Percentiles rank a stretch among this genome's conserved stretches.
These are phyloP conservation scores for Atkinsonella hypoxylon DNA, from an alignment of 2,329 filamentous ascomycete genomes.

Conservation along the genomic window DNA sequence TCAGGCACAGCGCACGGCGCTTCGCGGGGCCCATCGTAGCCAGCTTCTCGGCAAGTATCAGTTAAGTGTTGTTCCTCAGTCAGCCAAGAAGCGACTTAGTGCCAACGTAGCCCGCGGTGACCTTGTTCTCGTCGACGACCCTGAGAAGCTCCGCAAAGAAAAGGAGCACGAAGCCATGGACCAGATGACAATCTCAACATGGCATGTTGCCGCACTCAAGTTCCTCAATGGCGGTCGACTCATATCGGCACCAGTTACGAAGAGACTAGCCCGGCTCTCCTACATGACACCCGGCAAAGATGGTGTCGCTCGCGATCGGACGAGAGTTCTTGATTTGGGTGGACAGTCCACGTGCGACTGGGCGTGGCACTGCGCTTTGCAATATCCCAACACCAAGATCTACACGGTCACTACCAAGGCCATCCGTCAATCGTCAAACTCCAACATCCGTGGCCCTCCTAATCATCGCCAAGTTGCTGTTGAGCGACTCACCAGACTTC, in stretches of 20 bases:
- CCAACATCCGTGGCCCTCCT: conserved; percentile 65
- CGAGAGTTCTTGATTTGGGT: conserved; percentile 73
- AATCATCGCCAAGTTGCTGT: conserved; percentile 83
- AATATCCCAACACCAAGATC: conserved; percentile 74
- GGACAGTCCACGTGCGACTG: conserved; percentile 81
- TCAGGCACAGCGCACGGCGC: conserved; percentile 68
- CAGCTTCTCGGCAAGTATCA: conserved; percentile 79
- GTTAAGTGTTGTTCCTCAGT: conserved; percentile 56
- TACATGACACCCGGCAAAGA: conserved; percentile 31
- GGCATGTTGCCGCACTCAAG: conserved; percentile 50
- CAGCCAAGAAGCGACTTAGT: conserved; percentile 58
- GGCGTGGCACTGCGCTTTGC: conserved; percentile 86
- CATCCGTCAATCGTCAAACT: conserved; percentile 57
- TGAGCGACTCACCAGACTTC: conserved; percentile 63
- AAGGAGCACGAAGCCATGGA: conserved; percentile 70
- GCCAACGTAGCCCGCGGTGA: conserved; percentile 64
- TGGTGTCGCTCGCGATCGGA: conserved; percentile 36
- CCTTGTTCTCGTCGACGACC: conserved; percentile 49
- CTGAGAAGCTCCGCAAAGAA: conserved; percentile 52
- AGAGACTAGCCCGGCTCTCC: conserved; percentile 45
- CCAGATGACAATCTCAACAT: conserved; percentile 52
- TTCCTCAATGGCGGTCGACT: conserved; percentile 53
- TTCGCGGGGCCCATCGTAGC: conserved; percentile 61
- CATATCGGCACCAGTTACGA: conserved; percentile 51
- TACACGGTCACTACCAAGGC: conserved; percentile 76